These are phyloP conservation scores for Chlorella sp. DNA, from an alignment of 139 green algal genomes.

Conservation along the genomic window DNA sequence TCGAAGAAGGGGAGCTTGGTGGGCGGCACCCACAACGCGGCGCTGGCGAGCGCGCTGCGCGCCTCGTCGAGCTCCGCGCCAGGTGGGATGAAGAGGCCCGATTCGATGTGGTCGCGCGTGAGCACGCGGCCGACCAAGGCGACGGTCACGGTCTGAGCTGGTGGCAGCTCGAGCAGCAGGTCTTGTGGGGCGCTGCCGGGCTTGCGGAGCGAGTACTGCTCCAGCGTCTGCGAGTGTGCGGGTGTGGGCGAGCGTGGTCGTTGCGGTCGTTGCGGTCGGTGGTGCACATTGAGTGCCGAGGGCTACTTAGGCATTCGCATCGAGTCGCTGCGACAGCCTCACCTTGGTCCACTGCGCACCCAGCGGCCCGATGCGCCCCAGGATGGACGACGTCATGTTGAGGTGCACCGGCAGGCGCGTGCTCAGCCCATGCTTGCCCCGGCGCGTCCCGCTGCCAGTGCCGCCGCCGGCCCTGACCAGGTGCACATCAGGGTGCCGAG, in stretches of 20 bases:
- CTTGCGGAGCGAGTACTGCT: not conserved
- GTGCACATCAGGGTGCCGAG: slow-evolving; percentile 3
- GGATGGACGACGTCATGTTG: not conserved
- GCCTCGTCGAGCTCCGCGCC: no score
- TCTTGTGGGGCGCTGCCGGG: not conserved
- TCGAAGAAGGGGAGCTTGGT: no score
- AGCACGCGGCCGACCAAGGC: not conserved
- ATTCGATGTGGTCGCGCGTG: not conserved
- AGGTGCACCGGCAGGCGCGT: not conserved
- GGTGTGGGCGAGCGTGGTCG: not conserved
- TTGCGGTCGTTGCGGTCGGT: no score
- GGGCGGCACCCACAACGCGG: no score
- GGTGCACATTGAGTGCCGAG: no score
- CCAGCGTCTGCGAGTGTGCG: not conserved
- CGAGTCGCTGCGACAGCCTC: not conserved
- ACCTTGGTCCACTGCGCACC: not conserved
- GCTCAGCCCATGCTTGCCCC: no score
- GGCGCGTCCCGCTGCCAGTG: no score
- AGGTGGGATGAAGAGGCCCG: no score
- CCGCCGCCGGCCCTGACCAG: no score
- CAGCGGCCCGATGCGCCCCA: not conserved
- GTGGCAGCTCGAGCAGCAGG: not conserved
- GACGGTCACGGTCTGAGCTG: not conserved
- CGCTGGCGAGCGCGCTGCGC: no score
- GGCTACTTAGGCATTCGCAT: not conserved